Evolutionary conservation across 371 early-diverging fungal genomes (phyloP).

Genomic region (Circinella umbellata): DNA sequence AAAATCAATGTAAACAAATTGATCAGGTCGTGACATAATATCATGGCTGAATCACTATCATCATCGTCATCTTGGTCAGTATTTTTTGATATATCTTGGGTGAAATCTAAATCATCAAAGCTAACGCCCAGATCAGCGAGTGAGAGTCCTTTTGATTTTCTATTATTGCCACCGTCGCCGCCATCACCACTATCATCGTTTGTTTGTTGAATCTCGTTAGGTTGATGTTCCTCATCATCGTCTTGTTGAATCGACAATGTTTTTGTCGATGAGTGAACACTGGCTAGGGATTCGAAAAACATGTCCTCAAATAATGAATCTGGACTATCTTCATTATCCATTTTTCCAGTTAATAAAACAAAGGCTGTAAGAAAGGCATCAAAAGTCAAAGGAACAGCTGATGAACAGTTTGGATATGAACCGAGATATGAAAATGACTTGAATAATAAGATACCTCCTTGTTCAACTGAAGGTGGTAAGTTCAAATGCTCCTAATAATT

Average conservation of each 20-base stretch:
- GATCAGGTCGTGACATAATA: slow-evolving; percentile 33
- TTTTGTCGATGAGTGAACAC: slow-evolving; percentile 25
- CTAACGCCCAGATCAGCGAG: slow-evolving; percentile 46
- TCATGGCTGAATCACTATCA: slow-evolving; percentile 9
- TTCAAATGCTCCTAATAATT: slow-evolving; percentile 37
- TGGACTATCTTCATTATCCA: slow-evolving; percentile 37
- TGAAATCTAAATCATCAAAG: slow-evolving; percentile 41
- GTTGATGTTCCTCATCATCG: background rate
- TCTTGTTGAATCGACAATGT: background rate
- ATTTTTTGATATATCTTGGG: background rate
- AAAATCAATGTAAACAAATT: slow-evolving; percentile 34
- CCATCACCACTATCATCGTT: background rate
- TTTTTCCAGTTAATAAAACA: slow-evolving; percentile 36
- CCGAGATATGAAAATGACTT: slow-evolving; percentile 53
- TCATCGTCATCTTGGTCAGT: slow-evolving; percentile 11
- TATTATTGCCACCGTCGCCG: too few relatives aligned
- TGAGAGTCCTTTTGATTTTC: slow-evolving; percentile 27
- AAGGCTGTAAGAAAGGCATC: slow-evolving; percentile 49
- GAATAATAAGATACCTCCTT: slow-evolving; percentile 47
- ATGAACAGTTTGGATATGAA: slow-evolving; percentile 35
- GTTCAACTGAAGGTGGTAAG: slow-evolving; percentile 39
- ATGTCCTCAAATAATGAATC: slow-evolving; percentile 31
- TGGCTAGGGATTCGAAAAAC: slow-evolving; percentile 51
- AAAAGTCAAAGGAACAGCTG: slow-evolving; percentile 29
- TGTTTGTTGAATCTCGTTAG: background rate